phyloP scores from a whole-genome alignment of 768 basidiomycete genomes.

The Saitozyma sp. region DNA sequence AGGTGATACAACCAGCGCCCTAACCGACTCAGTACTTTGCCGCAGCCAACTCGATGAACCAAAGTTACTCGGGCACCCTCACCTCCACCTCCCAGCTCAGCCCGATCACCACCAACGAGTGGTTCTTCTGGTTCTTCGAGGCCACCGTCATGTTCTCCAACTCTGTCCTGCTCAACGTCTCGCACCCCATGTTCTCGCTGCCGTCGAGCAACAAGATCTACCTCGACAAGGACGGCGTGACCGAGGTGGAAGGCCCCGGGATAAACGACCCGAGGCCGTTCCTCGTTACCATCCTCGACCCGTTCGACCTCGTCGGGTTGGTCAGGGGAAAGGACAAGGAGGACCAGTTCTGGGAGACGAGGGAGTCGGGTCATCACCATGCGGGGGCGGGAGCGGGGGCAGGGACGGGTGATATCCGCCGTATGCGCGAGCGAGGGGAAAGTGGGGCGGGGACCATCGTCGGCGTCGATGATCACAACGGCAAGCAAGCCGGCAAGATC shows the following conservation, averaged over 20 bases:
- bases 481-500: no score
- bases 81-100: not conserved
- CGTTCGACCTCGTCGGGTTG: not conserved
- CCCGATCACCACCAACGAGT: not conserved
- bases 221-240: not conserved
- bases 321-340: not conserved
- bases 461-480: no score
- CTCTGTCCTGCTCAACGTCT: not conserved
- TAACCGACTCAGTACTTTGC: not conserved
- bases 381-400: no score
- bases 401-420: no score
- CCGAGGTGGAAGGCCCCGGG: not conserved
- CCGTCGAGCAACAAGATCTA: not conserved
- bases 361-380: not conserved
- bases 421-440: no score
- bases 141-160: not conserved
- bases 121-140: not conserved
- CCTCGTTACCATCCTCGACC: not conserved
- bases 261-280: not conserved
- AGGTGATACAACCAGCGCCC: no score
- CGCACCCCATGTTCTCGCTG: not conserved
- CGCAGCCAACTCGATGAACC: not conserved
- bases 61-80: not conserved
- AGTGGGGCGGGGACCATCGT: no score
- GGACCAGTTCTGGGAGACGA: not conserved